Conservation (phyloP, 2,329 filamentous ascomycete genomes). For the Beauveria medogensis region DNA sequence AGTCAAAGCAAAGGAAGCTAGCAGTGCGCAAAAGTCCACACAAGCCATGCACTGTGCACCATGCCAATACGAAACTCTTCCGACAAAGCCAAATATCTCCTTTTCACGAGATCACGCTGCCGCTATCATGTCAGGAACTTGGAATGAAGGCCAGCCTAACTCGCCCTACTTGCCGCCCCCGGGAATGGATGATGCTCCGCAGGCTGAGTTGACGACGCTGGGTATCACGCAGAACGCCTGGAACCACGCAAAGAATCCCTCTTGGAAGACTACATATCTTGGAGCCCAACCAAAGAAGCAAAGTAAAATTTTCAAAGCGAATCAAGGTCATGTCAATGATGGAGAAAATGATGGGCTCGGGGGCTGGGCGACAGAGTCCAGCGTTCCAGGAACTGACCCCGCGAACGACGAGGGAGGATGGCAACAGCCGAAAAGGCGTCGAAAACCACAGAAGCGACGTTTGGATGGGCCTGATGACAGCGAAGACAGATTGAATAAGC, state of each 20-base stretch:
- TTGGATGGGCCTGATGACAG: background rate
- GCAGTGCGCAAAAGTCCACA: constrained; percentile 13
- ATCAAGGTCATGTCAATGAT: background rate
- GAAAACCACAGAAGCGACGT: background rate
- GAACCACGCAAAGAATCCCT: constrained; percentile 4
- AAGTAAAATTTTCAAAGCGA: background rate
- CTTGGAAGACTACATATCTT: background rate
- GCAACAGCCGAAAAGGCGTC: constrained; percentile 7
- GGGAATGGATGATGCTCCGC: constrained; percentile 4
- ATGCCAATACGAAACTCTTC: constrained; percentile 26
- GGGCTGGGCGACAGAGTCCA: background rate
- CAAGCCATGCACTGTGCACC: constrained; percentile 17
- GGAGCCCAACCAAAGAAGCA: background rate
- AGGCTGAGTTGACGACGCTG: constrained; percentile 1
- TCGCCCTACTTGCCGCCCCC: constrained; percentile 33
- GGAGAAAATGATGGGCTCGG: background rate
- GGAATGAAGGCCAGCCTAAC: constrained; percentile 56
- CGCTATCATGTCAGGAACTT: constrained; percentile 48
- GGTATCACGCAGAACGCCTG: constrained; percentile 2
- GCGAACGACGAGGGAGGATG: background rate
- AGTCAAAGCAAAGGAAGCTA: constrained; percentile 28
- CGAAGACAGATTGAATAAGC: background rate
- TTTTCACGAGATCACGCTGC: constrained; percentile 40
- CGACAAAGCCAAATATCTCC: constrained; percentile 18
- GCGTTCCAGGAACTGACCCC: background rate